phyloP scores from a whole-genome alignment of 2,329 filamentous ascomycete genomes.

The Fusarium illudens region DNA sequence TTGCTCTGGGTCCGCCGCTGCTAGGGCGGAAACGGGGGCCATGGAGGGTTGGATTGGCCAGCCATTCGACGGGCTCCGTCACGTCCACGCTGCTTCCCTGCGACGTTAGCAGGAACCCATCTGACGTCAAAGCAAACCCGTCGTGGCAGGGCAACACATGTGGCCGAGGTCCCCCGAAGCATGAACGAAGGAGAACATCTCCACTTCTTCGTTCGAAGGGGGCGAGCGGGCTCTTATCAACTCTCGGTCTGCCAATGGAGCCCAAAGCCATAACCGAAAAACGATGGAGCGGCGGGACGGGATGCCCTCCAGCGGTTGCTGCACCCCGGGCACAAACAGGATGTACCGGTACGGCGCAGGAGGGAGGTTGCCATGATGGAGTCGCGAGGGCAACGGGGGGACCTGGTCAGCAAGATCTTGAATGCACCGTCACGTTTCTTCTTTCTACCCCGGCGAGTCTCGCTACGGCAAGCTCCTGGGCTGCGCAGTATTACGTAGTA shows the following conservation, averaged over 20 bases:
- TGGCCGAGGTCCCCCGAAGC: constrained; percentile 37
- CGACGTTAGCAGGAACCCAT: constrained; percentile 29
- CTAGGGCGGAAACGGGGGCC: constrained; percentile 21
- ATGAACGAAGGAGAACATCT: constrained; percentile 20
- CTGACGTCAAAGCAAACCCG: constrained; percentile 40
- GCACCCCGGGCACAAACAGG: background rate
- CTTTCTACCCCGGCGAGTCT: background rate
- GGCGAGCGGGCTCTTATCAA: background rate
- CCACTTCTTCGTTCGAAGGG: constrained; percentile 22
- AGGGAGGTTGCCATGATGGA: constrained; percentile 32
- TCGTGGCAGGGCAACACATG: constrained; percentile 18
- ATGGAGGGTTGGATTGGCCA: constrained; percentile 17
- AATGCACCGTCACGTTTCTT: constrained; percentile 4
- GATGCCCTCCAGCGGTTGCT: constrained; percentile 3
- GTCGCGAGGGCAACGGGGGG: background rate
- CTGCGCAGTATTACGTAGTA: background rate
- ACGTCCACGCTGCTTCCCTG: constrained; percentile 3
- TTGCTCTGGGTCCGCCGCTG: background rate
- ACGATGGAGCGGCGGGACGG: background rate
- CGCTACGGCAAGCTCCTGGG: background rate
- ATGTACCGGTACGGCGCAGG: constrained; percentile 12
- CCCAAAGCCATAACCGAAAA: constrained; percentile 10
- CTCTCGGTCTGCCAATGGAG: constrained; percentile 11
- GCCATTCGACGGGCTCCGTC: constrained; percentile 5
- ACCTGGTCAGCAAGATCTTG: constrained; percentile 1